Conservation (phyloP, 768 basidiomycete species). For the Phylloporus sp. region DNA sequence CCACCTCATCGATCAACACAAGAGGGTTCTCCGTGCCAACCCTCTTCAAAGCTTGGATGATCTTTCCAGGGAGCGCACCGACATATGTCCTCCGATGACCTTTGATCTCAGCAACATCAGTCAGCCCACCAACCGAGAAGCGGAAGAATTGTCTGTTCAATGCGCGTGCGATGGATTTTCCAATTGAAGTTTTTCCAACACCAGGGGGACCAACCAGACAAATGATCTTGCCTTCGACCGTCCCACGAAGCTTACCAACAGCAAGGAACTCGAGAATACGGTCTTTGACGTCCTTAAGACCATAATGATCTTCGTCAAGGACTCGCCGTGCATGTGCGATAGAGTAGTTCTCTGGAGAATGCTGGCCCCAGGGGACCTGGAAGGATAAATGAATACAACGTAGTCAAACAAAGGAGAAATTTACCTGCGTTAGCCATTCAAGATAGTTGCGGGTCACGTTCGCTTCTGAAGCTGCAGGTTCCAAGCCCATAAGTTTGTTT, state of each 20-base stretch:
- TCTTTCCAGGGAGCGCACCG: conserved; percentile 90
- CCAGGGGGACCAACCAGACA: conserved; percentile 96
- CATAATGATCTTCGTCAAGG: conserved; percentile 94
- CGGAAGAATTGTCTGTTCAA: conserved; percentile 91
- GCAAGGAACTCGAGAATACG: conserved; percentile 95
- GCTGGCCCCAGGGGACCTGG: conserved; percentile 94
- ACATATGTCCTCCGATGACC: conserved; percentile 98
- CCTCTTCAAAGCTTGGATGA: conserved; percentile 89
- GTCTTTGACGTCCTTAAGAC: conserved; percentile 86
- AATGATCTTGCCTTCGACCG: conserved; percentile 95
- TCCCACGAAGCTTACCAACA: conserved; percentile 91
- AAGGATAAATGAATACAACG: conserved; percentile 2
- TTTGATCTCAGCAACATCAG: conserved; percentile 98
- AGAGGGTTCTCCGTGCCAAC: conserved; percentile 93
- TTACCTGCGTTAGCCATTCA: conserved; percentile 84
- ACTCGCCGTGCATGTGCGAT: conserved; percentile 78
- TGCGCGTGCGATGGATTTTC: conserved; percentile 91
- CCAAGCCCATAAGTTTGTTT: conserved; percentile 82
- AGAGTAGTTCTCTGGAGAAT: conserved; percentile 90
- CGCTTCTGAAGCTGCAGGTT: conserved; percentile 88
- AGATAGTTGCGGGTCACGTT: conserved; percentile 94
- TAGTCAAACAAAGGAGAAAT: conserved; percentile 7
- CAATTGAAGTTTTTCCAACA: conserved; percentile 96
- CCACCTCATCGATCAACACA: conserved; percentile 92
- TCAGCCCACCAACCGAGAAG: conserved; percentile 94